A percentile compares a stretch with the other conserved stretches of the same genome.
phyloP scores from a whole-genome alignment of 2,329 filamentous ascomycete species.

The Curvularia hawaiiensis region DNA sequence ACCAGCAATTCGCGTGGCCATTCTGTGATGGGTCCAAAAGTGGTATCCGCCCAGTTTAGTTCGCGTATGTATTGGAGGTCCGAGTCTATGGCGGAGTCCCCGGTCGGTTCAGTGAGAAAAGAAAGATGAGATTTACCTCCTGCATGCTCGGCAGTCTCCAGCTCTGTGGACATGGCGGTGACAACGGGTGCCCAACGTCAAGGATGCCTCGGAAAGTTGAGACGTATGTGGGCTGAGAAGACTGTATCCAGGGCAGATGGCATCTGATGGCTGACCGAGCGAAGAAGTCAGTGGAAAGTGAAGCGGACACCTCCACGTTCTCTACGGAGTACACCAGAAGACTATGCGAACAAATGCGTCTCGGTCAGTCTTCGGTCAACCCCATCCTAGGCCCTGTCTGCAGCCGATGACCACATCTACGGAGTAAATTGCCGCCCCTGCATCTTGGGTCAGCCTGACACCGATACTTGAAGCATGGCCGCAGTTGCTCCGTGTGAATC shows the following conservation, averaged over 20 bases:
- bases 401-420: neutral
- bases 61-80: constrained; percentile 5
- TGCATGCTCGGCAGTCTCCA: neutral
- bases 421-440: neutral
- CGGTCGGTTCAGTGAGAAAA: constrained; percentile 5
- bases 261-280: neutral
- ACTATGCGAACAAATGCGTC: constrained; percentile 1
- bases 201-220: neutral
- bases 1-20: constrained; percentile 9
- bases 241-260: neutral
- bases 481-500: constrained; percentile 1
- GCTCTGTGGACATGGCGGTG: constrained; percentile 3
- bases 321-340: constrained; percentile 3
- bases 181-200: neutral
- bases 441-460: neutral
- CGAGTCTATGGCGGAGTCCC: constrained; percentile 5
- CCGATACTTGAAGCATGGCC: constrained; percentile 3
- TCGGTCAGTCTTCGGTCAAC: constrained; percentile 4
- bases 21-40: constrained; percentile 5
- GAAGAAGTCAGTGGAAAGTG: neutral
- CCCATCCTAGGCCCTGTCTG: neutral
- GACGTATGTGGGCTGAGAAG: neutral
- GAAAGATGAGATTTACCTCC: constrained; percentile 3
- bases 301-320: neutral
- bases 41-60: constrained; percentile 5